Base-by-base conservation (phyloP, 257 asterid genomes). In the Scutellaria minor region DNA sequence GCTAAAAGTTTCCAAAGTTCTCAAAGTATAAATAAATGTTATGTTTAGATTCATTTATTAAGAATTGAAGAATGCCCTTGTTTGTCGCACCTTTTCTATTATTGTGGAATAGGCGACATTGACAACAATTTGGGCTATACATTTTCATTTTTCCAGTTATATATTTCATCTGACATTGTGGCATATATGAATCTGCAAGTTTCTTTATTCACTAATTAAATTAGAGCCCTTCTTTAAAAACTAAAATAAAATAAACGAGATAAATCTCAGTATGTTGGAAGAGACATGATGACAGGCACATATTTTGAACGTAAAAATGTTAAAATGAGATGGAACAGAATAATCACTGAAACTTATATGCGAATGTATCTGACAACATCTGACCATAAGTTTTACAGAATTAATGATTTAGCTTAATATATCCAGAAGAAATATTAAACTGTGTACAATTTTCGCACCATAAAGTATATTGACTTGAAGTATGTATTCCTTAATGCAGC, bases 401-500 rank as follows among this genome's bases (percentile, higher is more conserved):
- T 59, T 44, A 56, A 50, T 2, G n/a, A 37, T 22, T 71, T 39
- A 24, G 44, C 13, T 69, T 57, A 12, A 47, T 58, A 15, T 39
- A 45, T 70, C 51, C 37, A 6, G 63, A 71, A 72, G 51, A 59
- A 50, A 57, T 65, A 42, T 5, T 14, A 64, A 63, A 40, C 41
- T 46, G 35, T 7, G 39, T 41, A 61, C 64, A 56, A 7, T 47
- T 78, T 9, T 68, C 55, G 51, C 65, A 45, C 74, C 48, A 74
- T 37, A 66, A 18, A 62, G 58, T 67, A 39, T 63, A 41, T 73
- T 27, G 70, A 70, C 75, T 76, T 75, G 68, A 51, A 59, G 31
- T 71, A 46, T 45, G 70, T 15, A 50, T 57, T 72, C 73, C 68
- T 11, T 22, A 78, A 9, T 76, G 80, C 85, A 92, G 98, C 71